These are phyloP conservation scores for Colletotrichum acutatum DNA, from an alignment of 2,329 filamentous ascomycete genomes.

Conservation along the genomic window DNA sequence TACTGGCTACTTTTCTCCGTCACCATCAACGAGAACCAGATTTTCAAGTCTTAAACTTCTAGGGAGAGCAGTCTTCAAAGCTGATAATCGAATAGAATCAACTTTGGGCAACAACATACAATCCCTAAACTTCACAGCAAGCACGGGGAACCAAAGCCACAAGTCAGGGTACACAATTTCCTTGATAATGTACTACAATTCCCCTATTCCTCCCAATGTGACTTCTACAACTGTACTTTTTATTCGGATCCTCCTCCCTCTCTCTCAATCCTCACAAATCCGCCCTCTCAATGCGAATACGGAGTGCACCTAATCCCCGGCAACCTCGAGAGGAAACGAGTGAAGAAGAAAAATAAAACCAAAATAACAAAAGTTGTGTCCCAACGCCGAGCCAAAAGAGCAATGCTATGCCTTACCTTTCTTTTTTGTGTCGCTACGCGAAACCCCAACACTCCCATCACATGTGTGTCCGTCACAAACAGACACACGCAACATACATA, in stretches of 20 bases:
- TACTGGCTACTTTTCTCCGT: no score
- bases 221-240: conserved; percentile 5
- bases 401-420: conserved; percentile 36
- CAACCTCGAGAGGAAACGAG: neutral
- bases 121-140: no score
- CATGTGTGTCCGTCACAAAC: neutral
- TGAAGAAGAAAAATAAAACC: neutral
- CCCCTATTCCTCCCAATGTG: neutral
- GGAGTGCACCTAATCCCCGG: neutral
- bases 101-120: no score
- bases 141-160: neutral
- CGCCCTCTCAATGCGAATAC: neutral
- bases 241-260: neutral
- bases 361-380: neutral
- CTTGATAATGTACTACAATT: neutral
- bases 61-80: no score
- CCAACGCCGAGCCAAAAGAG: conserved; percentile 28
- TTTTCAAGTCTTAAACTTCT: no score
- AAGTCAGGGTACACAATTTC: neutral
- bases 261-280: neutral
- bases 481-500: no score
- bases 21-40: no score
- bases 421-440: conserved; percentile 7
- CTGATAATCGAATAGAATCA: no score
- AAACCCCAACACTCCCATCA: neutral